These are phyloP conservation scores for Sphaerulina populicola DNA, from an alignment of 2,329 filamentous ascomycete species.

Conservation along the genomic window DNA sequence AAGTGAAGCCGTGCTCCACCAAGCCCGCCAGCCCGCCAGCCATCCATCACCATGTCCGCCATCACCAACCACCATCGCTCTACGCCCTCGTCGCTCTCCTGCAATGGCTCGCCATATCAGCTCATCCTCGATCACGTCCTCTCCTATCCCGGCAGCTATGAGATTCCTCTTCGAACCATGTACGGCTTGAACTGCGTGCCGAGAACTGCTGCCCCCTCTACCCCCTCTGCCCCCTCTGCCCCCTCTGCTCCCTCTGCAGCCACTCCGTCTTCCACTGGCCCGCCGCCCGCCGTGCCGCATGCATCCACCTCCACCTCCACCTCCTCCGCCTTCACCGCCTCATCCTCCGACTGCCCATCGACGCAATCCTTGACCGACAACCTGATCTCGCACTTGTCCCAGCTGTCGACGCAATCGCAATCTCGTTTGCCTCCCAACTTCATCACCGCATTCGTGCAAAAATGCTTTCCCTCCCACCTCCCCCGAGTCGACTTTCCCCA, in stretches of 20 bases:
- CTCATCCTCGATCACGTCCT: conserved; percentile 52
- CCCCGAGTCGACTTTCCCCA: conserved; percentile 57
- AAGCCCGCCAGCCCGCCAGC: too few relatives aligned
- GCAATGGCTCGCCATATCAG: conserved; percentile 38
- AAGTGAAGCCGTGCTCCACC: not conserved
- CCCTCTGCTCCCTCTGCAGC: too few relatives aligned
- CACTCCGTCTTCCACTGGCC: conserved; percentile 31
- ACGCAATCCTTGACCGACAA: conserved; percentile 44
- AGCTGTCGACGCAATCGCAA: conserved; percentile 51
- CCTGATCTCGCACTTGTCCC: conserved; percentile 50
- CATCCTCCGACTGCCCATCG: conserved; percentile 21
- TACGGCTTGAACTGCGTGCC: conserved; percentile 57
- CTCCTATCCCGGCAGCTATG: conserved; percentile 54
- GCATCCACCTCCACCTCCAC: conserved; percentile 32
- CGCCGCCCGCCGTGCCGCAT: too few relatives aligned
- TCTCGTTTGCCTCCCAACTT: conserved; percentile 53
- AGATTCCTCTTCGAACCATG: conserved; percentile 59
- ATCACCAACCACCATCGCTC: conserved; percentile 19
- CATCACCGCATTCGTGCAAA: conserved; percentile 53
- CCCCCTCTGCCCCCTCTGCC: too few relatives aligned
- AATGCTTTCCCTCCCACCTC: conserved; percentile 50
- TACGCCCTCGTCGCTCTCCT: conserved; percentile 28
- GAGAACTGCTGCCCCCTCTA: too few relatives aligned
- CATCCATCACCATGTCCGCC: conserved; percentile 6
- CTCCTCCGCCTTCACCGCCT: not conserved